phyloP scores from a whole-genome alignment of 768 basidiomycete species.

The Amanita polypyramis region DNA sequence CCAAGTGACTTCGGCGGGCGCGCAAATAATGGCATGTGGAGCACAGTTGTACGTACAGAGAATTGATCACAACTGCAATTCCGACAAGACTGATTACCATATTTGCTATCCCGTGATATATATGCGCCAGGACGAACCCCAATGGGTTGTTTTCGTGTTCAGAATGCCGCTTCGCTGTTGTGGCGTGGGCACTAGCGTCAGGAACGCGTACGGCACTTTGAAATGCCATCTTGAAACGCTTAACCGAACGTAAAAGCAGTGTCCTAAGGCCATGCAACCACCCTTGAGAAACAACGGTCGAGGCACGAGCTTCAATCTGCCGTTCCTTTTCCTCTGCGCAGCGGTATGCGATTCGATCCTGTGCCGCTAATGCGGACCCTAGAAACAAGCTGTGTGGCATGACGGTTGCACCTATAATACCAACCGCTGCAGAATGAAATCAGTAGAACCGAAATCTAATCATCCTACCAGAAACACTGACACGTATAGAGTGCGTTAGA shows the following conservation, averaged over 20 bases:
- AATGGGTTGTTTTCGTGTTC: constrained; percentile 49
- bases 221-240: constrained; percentile 17
- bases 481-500: constrained; percentile 56
- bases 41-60: constrained; percentile 37
- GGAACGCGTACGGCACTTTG: constrained; percentile 27
- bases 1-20: not conserved
- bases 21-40: not conserved
- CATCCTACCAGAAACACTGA: constrained; percentile 20
- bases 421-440: constrained; percentile 35
- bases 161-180: constrained; percentile 32
- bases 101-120: constrained; percentile 58
- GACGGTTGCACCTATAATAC: constrained; percentile 75
- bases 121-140: constrained; percentile 47
- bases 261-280: not conserved
- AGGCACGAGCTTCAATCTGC: not conserved
- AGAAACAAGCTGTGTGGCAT: constrained; percentile 94
- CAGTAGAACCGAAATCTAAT: not conserved
- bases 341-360: constrained; percentile 49
- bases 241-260: constrained; percentile 9
- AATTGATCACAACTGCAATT: constrained; percentile 84
- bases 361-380: constrained; percentile 77
- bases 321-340: constrained; percentile 14
- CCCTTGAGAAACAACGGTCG: not conserved
- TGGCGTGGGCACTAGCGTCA: constrained; percentile 21
- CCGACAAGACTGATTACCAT: constrained; percentile 62